These are phyloP conservation scores for Tetrahymena borealis DNA, from an alignment of 73 alveolate genomes.

Conservation along the genomic window DNA sequence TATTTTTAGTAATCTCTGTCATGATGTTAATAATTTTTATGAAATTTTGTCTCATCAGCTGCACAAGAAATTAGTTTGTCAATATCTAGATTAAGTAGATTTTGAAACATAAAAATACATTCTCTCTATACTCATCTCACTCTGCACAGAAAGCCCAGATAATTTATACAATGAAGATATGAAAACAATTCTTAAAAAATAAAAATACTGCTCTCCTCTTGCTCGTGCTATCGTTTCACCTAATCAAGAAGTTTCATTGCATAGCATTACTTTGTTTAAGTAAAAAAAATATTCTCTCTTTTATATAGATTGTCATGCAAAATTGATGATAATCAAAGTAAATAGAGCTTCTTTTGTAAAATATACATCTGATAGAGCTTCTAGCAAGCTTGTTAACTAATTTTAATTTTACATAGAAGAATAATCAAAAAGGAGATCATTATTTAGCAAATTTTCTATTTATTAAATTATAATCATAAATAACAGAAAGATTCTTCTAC, in stretches of 20 bases:
- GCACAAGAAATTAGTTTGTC: not conserved
- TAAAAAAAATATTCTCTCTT: too few species aligned
- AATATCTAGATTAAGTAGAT: not conserved
- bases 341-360: too few species aligned
- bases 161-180: not conserved
- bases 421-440: not conserved
- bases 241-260: not conserved
- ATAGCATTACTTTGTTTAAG: not conserved
- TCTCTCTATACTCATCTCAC: not conserved
- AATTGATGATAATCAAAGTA: too few species aligned
- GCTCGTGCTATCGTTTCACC: not conserved
- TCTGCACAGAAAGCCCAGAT: not conserved
- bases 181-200: not conserved
- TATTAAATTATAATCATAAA: not conserved
- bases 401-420: too few species aligned
- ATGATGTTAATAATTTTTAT: constrained; percentile 3
- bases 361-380: too few species aligned
- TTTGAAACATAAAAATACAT: not conserved
- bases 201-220: not conserved
- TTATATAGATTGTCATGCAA: too few species aligned
- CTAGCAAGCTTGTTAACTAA: too few species aligned
- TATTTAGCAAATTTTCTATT: not conserved
- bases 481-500: too few species aligned
- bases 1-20: constrained; percentile 14
- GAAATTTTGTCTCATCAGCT: constrained; percentile 3